These are phyloP conservation scores for Juncus effusus DNA, from an alignment of 176 grass and related monocot species.

Conservation along the genomic window DNA sequence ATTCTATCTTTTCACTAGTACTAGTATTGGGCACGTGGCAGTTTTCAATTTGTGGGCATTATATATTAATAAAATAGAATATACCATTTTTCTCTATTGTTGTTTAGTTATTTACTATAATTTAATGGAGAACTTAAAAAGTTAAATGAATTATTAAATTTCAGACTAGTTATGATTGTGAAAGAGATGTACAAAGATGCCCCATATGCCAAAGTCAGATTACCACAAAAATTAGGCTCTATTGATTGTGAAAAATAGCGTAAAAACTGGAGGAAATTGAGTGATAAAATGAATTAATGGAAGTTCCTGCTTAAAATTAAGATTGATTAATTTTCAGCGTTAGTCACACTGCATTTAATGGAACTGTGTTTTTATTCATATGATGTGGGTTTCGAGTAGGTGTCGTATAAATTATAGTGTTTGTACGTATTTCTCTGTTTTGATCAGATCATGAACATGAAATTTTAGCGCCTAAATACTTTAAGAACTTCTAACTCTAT, in stretches of 20 bases:
- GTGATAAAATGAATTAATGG: neutral
- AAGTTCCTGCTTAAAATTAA: neutral
- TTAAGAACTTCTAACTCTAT: no score
- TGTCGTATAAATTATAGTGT: neutral
- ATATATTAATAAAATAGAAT: constrained; percentile 32
- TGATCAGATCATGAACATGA: no score
- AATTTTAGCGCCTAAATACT: no score
- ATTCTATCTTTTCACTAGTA: no score
- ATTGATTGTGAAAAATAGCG: constrained; percentile 33
- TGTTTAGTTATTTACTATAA: no score
- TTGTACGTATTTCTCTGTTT: no score
- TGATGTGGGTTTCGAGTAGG: neutral
- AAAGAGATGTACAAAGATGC: constrained; percentile 53
- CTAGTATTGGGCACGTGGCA: no score
- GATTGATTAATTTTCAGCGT: neutral
- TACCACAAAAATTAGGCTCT: constrained; percentile 84
- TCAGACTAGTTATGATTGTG: constrained; percentile 87
- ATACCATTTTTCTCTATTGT: no score
- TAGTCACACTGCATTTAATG: neutral
- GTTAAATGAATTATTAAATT: constrained; percentile 24
- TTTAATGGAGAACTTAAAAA: no score
- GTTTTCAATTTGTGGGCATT: constrained; percentile 56
- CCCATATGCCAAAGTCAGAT: constrained; percentile 78
- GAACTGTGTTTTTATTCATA: neutral
- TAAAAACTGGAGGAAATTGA: neutral